phyloP scores from a whole-genome alignment of 305 asterid genomes.

The Fraxinus nigra region DNA sequence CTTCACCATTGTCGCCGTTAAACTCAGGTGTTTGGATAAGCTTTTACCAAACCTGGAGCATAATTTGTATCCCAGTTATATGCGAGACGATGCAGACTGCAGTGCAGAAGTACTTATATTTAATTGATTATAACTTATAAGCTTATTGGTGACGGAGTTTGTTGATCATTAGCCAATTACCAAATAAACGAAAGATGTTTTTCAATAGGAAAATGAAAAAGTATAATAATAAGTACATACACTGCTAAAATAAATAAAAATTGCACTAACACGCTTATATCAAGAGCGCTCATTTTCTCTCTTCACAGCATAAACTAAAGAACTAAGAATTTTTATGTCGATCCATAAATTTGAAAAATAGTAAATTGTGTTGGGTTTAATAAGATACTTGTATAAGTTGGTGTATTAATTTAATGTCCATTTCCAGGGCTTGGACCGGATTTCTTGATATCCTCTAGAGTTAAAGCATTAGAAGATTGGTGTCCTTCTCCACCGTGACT shows the following conservation, averaged over 20 bases:
- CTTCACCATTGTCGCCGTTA: neutral
- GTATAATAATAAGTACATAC: neutral
- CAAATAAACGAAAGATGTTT: neutral
- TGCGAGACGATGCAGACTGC: neutral
- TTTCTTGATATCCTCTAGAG: constrained; percentile 30
- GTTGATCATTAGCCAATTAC: neutral
- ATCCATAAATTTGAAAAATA: neutral
- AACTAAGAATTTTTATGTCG: neutral
- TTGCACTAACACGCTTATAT: neutral
- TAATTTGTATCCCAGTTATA: neutral
- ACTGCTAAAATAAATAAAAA: neutral
- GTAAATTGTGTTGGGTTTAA: neutral
- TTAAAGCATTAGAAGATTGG: constrained; percentile 7
- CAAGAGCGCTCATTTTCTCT: neutral
- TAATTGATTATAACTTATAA: neutral
- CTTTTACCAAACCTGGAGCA: neutral
- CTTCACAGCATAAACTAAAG: neutral
- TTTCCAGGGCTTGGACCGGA: constrained; percentile 51
- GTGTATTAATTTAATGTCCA: constrained; percentile 24
- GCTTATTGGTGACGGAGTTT: neutral
- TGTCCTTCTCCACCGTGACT: constrained; percentile 53
- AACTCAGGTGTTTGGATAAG: neutral
- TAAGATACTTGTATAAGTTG: neutral
- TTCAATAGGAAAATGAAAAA: neutral
- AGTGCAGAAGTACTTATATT: neutral